These are phyloP conservation scores for Amauroascus niger DNA, from an alignment of 2,329 filamentous ascomycete species.

Conservation along the genomic window DNA sequence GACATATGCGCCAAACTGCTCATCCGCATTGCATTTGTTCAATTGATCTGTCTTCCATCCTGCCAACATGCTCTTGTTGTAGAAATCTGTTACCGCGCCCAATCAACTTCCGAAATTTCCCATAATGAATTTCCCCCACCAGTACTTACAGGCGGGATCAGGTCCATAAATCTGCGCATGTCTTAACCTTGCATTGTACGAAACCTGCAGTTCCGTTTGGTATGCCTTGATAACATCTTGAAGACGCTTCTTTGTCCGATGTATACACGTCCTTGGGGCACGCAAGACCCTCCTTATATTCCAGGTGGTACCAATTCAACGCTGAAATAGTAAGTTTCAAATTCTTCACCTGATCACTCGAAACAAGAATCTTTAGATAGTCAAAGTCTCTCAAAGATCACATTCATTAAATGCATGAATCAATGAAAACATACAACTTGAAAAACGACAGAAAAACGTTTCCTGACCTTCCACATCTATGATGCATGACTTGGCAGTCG, in stretches of 20 bases:
- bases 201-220: conserved; percentile 50
- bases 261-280: conserved; percentile 49
- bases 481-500: no score
- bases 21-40: conserved; percentile 59
- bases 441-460: no score
- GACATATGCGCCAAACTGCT: conserved; percentile 66
- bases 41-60: conserved; percentile 59
- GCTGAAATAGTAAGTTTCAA: conserved; percentile 60
- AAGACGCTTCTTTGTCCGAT: conserved; percentile 54
- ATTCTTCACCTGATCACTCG: conserved; percentile 52
- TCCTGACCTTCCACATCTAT: no score
- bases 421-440: no score
- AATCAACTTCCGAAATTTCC: background rate
- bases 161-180: conserved; percentile 62
- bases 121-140: background rate
- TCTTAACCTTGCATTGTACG: conserved; percentile 53
- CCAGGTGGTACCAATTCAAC: conserved; percentile 60
- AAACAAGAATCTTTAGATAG: conserved; percentile 49
- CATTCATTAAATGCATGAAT: no score
- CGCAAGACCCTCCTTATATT: conserved; percentile 47
- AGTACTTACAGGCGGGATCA: conserved; percentile 52
- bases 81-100: conserved; percentile 51
- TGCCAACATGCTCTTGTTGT: conserved; percentile 59
- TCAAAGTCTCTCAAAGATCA: conserved; percentile 50
- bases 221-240: conserved; percentile 57